These are phyloP conservation scores for Saturnispora silvae DNA, from an alignment of 805 yeast species.

Conservation along the genomic window DNA sequence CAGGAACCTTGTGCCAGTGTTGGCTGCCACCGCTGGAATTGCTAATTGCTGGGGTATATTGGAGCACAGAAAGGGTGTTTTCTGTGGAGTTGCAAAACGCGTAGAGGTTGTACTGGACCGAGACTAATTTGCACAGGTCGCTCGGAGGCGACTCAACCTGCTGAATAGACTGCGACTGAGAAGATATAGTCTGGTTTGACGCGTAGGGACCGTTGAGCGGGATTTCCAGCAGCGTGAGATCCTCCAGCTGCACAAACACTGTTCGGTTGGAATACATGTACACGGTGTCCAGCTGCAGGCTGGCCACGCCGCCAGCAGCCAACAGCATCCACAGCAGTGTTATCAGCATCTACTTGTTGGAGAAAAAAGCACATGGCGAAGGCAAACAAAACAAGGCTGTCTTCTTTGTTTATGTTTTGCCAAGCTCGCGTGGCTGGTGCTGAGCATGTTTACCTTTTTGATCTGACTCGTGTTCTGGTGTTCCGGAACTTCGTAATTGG, in stretches of 20 bases:
- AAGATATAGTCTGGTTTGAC: conserved; percentile 18
- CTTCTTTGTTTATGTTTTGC: background rate
- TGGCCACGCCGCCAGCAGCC: background rate
- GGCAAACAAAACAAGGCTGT: background rate
- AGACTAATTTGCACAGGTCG: conserved; percentile 15
- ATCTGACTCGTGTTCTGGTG: no score
- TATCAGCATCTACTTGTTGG: background rate
- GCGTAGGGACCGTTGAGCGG: conserved; percentile 19
- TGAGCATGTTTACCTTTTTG: background rate
- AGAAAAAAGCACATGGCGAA: background rate
- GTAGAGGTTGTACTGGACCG: conserved; percentile 14
- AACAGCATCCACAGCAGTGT: background rate
- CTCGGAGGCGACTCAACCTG: conserved; percentile 16
- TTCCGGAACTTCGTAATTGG: no score
- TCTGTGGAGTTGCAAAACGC: conserved; percentile 16
- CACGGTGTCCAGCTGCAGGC: conserved; percentile 17
- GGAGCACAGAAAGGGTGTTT: conserved; percentile 3
- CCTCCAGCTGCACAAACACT: conserved; percentile 11
- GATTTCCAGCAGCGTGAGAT: conserved; percentile 17
- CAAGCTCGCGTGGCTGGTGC: background rate
- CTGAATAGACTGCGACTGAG: conserved; percentile 4
- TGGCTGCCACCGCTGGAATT: no score
- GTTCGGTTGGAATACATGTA: conserved; percentile 25
- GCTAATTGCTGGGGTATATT: conserved; percentile 8
- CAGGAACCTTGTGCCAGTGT: conserved; percentile 21